Evolutionary conservation across 2,329 filamentous ascomycete genomes (phyloP).

Genomic region (Verticillium longisporum): DNA sequence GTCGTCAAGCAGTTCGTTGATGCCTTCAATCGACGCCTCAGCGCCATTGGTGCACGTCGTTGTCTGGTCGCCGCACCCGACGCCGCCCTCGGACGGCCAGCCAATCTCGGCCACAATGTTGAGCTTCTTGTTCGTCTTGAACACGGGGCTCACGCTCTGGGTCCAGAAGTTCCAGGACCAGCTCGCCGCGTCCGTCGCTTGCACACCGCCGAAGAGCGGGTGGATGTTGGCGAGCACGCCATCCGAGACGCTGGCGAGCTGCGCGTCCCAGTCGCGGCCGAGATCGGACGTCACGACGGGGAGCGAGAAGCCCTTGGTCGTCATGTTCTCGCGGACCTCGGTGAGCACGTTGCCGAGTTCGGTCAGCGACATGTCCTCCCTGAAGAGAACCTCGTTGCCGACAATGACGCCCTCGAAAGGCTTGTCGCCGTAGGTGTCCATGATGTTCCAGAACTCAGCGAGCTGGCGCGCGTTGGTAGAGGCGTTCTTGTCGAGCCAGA

Average conservation of each 20-base stretch:
- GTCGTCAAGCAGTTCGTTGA: slow-evolving; percentile 80
- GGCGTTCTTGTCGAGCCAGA: slow-evolving; percentile 80
- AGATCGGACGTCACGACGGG: slow-evolving; percentile 84
- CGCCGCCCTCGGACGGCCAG: slow-evolving; percentile 82
- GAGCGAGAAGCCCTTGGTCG: slow-evolving; percentile 49
- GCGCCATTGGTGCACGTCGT: slow-evolving; percentile 51
- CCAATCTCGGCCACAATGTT: slow-evolving; percentile 88
- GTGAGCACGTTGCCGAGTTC: slow-evolving; percentile 58
- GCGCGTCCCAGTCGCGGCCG: slow-evolving; percentile 75
- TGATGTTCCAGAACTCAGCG: slow-evolving; percentile 73
- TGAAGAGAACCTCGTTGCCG: slow-evolving; percentile 73
- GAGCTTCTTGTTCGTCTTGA: slow-evolving; percentile 52
- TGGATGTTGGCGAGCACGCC: slow-evolving; percentile 96
- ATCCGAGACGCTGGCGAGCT: slow-evolving; percentile 66
- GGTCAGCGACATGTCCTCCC: slow-evolving; percentile 63
- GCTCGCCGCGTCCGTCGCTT: slow-evolving; percentile 56
- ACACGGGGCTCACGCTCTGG: slow-evolving; percentile 57
- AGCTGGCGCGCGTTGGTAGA: slow-evolving; percentile 84
- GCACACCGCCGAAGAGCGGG: slow-evolving; percentile 84
- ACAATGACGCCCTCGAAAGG: slow-evolving; percentile 80
- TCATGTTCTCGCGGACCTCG: slow-evolving; percentile 67
- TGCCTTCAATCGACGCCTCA: slow-evolving; percentile 67
- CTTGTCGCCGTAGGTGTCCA: slow-evolving; percentile 59
- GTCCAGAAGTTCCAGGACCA: slow-evolving; percentile 88
- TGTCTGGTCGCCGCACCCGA: slow-evolving; percentile 52